phyloP scores from a whole-genome alignment of 495 filamentous ascomycete species.

The Cercophora samala region DNA sequence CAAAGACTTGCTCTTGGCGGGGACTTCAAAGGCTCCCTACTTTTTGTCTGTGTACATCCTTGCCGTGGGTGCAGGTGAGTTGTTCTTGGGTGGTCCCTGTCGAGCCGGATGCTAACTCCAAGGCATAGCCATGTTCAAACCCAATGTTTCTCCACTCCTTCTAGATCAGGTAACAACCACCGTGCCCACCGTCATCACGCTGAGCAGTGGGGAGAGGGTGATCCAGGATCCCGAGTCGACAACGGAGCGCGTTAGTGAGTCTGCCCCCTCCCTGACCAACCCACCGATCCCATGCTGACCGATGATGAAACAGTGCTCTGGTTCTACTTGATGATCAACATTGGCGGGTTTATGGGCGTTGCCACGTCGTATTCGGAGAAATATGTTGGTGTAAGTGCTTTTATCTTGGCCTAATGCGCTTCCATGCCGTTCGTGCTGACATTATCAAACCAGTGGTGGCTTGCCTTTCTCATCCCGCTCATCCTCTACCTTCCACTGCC shows the following conservation, averaged over 20 bases:
- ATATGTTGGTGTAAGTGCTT: slow-evolving; percentile 46
- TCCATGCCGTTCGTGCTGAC: background rate
- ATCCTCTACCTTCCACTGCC: slow-evolving; percentile 58
- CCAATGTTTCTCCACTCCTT: slow-evolving; percentile 61
- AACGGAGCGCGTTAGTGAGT: slow-evolving; percentile 42
- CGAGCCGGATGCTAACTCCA: background rate
- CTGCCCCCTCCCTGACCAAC: no score
- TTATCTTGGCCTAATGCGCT: background rate
- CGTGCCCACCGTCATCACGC: slow-evolving; percentile 44
- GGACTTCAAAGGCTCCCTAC: slow-evolving; percentile 55
- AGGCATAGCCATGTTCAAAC: slow-evolving; percentile 55
- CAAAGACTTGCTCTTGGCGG: slow-evolving; percentile 55
- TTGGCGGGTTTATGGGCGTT: slow-evolving; percentile 61
- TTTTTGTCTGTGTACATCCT: slow-evolving; percentile 58
- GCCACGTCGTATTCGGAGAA: slow-evolving; percentile 48
- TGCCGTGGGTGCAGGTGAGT: slow-evolving; percentile 64
- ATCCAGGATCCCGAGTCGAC: slow-evolving; percentile 60
- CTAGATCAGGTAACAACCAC: slow-evolving; percentile 56
- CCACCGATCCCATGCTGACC: slow-evolving; percentile 50
- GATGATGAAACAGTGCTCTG: slow-evolving; percentile 61
- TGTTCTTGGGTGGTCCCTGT: background rate
- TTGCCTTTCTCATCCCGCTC: slow-evolving; percentile 66
- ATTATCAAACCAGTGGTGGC: slow-evolving; percentile 52
- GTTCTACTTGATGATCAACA: slow-evolving; percentile 63
- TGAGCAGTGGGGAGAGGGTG: slow-evolving; percentile 50